phyloP scores from a whole-genome alignment of 139 green algal genomes.

The Nannochloris sp. region DNA sequence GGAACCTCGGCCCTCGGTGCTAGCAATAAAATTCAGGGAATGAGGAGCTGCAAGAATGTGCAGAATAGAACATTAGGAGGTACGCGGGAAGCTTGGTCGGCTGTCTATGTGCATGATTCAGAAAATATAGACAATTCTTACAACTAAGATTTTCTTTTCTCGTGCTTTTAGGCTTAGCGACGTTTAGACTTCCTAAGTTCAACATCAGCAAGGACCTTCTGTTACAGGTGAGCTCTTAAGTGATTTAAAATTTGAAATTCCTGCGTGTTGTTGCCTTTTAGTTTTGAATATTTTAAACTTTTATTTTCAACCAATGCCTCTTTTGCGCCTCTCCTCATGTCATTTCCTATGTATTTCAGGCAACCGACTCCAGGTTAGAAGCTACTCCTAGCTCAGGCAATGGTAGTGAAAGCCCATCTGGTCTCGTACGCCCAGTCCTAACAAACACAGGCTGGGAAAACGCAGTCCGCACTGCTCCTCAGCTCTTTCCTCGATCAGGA shows the following conservation, averaged over 20 bases:
- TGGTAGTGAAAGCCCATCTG: neutral
- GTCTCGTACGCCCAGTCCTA: neutral
- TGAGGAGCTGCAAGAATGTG: too few relatives aligned
- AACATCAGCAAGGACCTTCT: neutral
- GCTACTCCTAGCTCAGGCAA: neutral
- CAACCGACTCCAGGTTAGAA: neutral
- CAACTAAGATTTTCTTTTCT: too few relatives aligned
- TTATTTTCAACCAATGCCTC: neutral
- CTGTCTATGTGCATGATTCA: too few relatives aligned
- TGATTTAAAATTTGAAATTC: neutral
- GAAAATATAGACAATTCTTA: too few relatives aligned
- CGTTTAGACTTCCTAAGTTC: neutral
- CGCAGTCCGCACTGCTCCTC: conserved; percentile 6
- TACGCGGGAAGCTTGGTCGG: too few relatives aligned
- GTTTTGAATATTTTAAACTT: neutral
- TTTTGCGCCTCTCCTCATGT: too few relatives aligned
- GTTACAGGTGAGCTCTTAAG: neutral
- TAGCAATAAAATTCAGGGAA: too few relatives aligned
- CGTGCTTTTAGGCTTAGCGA: neutral
- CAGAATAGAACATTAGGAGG: too few relatives aligned
- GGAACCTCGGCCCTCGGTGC: too few relatives aligned
- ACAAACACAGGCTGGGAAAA: neutral
- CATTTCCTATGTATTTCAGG: neutral
- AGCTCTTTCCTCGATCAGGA: conserved; percentile 8
- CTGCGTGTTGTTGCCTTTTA: too few relatives aligned